A percentile compares a stretch with the other conserved stretches of the same genome.
Conservation (phyloP, 2,329 filamentous ascomycete species). For the Penicillium polonicum region DNA sequence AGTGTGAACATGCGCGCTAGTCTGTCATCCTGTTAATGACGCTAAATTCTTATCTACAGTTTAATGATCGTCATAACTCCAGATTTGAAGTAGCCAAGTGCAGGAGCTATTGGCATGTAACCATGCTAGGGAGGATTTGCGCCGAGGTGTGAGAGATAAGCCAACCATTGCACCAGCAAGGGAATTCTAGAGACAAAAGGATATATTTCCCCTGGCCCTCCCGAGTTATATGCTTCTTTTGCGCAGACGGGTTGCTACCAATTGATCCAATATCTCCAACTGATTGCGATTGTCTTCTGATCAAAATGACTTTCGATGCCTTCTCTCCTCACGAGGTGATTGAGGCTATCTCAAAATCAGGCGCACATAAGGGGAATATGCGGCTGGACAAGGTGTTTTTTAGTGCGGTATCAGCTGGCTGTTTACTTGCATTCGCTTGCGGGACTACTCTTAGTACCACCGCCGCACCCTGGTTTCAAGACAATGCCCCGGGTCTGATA, state of each 20-base stretch:
- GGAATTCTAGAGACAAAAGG: too few species aligned
- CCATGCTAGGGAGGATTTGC: neutral
- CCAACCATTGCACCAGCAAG: neutral
- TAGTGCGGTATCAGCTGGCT: constrained; percentile 53
- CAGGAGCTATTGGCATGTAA: neutral
- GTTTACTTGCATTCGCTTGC: constrained; percentile 53
- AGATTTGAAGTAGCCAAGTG: neutral
- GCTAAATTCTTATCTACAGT: constrained; percentile 1
- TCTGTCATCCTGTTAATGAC: neutral
- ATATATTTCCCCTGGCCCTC: too few species aligned
- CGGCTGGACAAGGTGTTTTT: constrained; percentile 54
- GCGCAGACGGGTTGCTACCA: neutral
- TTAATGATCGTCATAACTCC: neutral
- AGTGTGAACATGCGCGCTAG: neutral
- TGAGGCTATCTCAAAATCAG: constrained; percentile 53
- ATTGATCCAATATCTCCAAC: neutral
- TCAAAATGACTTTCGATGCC: constrained; percentile 35
- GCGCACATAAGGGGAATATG: constrained; percentile 54
- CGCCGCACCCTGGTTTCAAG: constrained; percentile 49
- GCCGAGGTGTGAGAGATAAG: neutral
- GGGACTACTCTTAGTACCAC: constrained; percentile 49
- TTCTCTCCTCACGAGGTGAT: constrained; percentile 52
- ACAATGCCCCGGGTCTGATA: constrained; percentile 51
- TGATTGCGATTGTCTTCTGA: neutral
- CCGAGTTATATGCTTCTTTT: too few species aligned